Base-by-base conservation (phyloP, 179 eudicot species). In the Silene noctiflora region DNA sequence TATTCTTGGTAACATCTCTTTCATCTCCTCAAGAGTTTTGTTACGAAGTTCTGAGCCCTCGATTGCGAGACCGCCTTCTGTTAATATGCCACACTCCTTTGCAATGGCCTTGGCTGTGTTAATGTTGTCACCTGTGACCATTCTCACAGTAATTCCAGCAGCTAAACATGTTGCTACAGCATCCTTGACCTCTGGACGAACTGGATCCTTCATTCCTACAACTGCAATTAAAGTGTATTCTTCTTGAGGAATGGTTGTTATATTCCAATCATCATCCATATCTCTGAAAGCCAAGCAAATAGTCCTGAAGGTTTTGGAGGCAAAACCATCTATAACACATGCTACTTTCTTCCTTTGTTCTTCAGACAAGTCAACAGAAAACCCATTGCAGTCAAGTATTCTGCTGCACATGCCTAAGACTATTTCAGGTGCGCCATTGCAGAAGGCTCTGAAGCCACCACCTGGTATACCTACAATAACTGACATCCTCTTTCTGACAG, bases 361-460 rank as follows among this genome's bases (percentile, higher is more conserved):
- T 83, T 87, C 87, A 2, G 94, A 82, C 73, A 94, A 64, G 65
- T 78, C 78, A 80, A 86, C 84, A 66, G 75, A 3, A 58, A 87
- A 75, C 11, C 96, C 97, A 63, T 80, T 72, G 48, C 60, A 74
- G 81, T 87, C 87, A 51, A 94, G 67, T 27, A 81, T 64, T 76
- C 72, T 91, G 75, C 84, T 86, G 80, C 98, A 94, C 89, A 86
- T 88, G 58, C 76, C 75, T 58, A 94, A 25, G 44, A 94, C 76
- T 76, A 91, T 89, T 82, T 94, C 98, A 29, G 98, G 92, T 48
- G 98, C 98, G 58, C 98, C 98, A 88, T 94, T 94, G 82, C 91
- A 89, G 64, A 87, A 94, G 27, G 96, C 96, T 79, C 91, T 86
- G 68, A 3, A 74, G 24, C 87, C 85, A 46, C 96, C 97, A 80